Evolutionary conservation across 768 basidiomycete species (phyloP), one percentile per base, ranked within the genome.

Genomic region (Tephrocybe sp.): DNA sequence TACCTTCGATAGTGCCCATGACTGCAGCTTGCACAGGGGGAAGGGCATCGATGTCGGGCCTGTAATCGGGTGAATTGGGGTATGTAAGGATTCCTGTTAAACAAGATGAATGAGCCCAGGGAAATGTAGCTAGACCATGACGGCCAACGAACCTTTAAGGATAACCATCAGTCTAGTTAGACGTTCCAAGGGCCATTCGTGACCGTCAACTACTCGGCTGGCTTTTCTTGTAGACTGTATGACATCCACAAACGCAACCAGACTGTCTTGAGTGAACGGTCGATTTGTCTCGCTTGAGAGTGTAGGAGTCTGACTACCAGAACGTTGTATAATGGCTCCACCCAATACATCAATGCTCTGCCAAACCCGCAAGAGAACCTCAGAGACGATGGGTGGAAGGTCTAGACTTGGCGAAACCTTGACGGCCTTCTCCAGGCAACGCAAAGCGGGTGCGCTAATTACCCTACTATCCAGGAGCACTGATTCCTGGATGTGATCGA

Each of bases 1-100:
- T 84, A 21, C 68, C 67, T 39, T 79, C 73, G 11, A 96, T 70
- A 1, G 87, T 80, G 24, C 87, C 83, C 61, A 93, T 72, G 1
- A 97, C 82, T 21, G 83, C 79, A 1, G 80, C 70, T 83, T 92
- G 90, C 6, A 92, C 80, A 35, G 91, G 88, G 18, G 83, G 82
- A 30, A 98, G 73, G 18, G 72, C 67, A 61, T 98, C 95, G 34
- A 94, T 74, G 59, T 99, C 96, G 1, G 90, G 87, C 34, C 93
- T 75, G 64, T 92, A 96, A 60, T 96, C 92, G 12, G 88, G 84
- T 0, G 91, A 94, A 48, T 75, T 74, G 2, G 84, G 72, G 61
- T 97, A 97, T 0, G 89, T 94, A 56, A 90, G 69, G 28, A 88
- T 76, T 22, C 84, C 88, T 89, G 54, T 4, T 19, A 4, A 42